Conservation (phyloP, 2,329 filamentous ascomycete species). For the Fusarium burgessii region DNA sequence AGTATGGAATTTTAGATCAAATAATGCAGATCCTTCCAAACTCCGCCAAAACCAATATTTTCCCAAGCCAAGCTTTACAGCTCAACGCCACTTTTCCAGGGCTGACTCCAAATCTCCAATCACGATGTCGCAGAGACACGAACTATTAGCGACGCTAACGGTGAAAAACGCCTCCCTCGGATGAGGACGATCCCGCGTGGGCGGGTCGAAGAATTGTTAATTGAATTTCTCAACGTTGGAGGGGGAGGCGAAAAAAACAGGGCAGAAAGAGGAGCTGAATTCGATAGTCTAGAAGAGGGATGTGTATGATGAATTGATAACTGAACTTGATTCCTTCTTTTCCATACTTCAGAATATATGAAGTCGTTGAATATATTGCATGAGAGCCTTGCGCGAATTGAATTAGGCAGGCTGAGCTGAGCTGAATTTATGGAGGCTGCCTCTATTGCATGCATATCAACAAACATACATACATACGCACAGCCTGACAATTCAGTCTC, state of each 20-base stretch:
- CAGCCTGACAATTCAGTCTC: conserved; percentile 2
- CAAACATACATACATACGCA: not conserved
- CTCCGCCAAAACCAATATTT: conserved; percentile 20
- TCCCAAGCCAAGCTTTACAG: conserved; percentile 23
- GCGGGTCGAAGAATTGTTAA: conserved; percentile 21
- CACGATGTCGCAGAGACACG: conserved; percentile 16
- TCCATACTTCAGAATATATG: not conserved
- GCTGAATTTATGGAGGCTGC: conserved; percentile 16
- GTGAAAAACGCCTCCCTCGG: conserved; percentile 15
- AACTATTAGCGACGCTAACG: conserved; percentile 38
- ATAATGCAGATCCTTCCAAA: conserved; percentile 3
- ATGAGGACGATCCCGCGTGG: conserved; percentile 31
- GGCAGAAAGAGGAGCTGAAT: conserved; percentile 9
- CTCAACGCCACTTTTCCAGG: conserved; percentile 39
- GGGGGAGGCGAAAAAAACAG: conserved; percentile 23
- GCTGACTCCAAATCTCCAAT: conserved; percentile 23
- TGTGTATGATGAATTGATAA: conserved; percentile 18
- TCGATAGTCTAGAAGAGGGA: conserved; percentile 28
- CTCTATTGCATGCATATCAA: conserved; percentile 7
- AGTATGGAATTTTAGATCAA: conserved; percentile 19
- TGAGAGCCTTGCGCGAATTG: not conserved
- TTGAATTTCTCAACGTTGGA: conserved; percentile 25
- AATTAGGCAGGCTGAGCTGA: not conserved
- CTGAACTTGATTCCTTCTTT: not conserved
- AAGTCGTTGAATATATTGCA: not conserved